Percentiles rank a stretch among this genome's conserved stretches.
phyloP scores from a whole-genome alignment of 192 early-diverging fungal species.

The Spizellomyces punctatus region DNA sequence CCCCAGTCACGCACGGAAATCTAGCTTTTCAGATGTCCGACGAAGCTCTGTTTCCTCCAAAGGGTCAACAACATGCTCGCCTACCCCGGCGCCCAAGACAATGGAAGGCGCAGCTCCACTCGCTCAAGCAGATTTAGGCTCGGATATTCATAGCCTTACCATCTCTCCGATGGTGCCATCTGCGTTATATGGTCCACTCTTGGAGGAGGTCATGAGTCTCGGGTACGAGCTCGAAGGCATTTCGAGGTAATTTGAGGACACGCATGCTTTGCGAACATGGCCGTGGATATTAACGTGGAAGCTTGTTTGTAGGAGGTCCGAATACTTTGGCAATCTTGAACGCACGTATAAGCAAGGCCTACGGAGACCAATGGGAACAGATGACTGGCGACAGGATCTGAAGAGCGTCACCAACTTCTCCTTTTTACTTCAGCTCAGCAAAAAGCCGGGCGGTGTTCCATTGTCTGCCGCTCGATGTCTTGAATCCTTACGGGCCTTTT shows the following conservation, averaged over 20 bases:
- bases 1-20: no score
- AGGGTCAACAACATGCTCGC: no score
- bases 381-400: constrained; percentile 14
- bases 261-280: no score
- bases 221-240: constrained; percentile 14
- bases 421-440: constrained; percentile 5
- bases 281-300: background rate
- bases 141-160: background rate
- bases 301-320: background rate
- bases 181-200: constrained; percentile 7
- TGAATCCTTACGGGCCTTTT: background rate
- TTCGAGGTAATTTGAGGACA: constrained; percentile 6
- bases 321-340: background rate
- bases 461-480: background rate
- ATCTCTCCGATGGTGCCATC: constrained; percentile 7
- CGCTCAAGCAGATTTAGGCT: no score
- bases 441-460: background rate
- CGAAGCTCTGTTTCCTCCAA: no score
- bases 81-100: no score
- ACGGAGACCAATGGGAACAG: background rate
- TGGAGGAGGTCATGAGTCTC: constrained; percentile 19
- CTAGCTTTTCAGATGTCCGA: no score
- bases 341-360: background rate
- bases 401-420: no score
- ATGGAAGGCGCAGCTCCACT: no score